phyloP scores from a whole-genome alignment of 805 yeast species.

The Vanderwaltozyma verrucispora region DNA sequence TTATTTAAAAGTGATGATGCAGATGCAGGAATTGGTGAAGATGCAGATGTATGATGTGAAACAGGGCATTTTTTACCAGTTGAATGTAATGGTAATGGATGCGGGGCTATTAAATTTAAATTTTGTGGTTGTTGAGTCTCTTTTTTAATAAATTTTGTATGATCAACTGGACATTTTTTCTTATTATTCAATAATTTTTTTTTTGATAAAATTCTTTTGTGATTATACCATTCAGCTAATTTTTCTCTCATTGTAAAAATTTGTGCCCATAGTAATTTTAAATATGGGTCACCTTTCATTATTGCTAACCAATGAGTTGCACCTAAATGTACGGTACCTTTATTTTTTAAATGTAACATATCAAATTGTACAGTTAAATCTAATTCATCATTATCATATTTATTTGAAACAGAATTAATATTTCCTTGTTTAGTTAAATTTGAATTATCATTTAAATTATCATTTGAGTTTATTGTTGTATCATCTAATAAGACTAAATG shows the following conservation, averaged over 20 bases:
- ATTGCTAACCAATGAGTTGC: constrained; percentile 51
- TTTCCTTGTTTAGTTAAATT: neutral
- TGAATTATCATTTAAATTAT: neutral
- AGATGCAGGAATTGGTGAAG: too few relatives aligned
- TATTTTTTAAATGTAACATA: constrained; percentile 34
- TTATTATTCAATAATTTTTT: constrained; percentile 1
- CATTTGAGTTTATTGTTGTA: neutral
- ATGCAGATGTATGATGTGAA: constrained; percentile 1
- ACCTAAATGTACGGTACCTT: constrained; percentile 37
- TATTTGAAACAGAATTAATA: constrained; percentile 2
- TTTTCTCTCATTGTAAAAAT: constrained; percentile 34
- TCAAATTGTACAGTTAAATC: constrained; percentile 35
- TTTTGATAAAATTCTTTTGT: constrained; percentile 7
- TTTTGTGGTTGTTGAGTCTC: neutral
- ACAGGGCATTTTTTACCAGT: neutral
- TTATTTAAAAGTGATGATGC: too few relatives aligned
- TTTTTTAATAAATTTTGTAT: constrained; percentile 4
- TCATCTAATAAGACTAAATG: constrained; percentile 1
- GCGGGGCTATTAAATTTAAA: neutral
- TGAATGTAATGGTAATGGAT: neutral
- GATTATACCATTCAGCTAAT: constrained; percentile 26
- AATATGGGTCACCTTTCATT: constrained; percentile 48
- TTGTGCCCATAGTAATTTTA: constrained; percentile 44
- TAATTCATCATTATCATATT: constrained; percentile 28
- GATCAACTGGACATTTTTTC: constrained; percentile 12